Conservation (phyloP, 2,329 filamentous ascomycete species). For the Pyrenophora tritici-repentis region DNA sequence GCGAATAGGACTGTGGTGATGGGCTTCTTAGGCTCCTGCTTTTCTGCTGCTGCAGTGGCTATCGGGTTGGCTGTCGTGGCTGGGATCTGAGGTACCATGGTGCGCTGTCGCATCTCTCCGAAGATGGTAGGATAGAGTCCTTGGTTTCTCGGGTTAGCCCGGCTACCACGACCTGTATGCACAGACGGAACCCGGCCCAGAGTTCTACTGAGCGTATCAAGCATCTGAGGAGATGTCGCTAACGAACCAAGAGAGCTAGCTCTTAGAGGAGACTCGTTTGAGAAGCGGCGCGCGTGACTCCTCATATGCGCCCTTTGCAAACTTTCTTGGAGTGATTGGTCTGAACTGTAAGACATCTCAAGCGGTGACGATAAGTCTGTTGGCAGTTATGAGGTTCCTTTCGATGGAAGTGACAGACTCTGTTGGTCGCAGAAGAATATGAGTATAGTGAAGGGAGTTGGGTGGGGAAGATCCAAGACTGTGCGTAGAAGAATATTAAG, state of each 20-base stretch:
- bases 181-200: neutral
- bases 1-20: conserved; percentile 14
- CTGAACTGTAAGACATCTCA: conserved; percentile 13
- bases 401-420: too few relatives aligned
- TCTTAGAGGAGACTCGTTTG: neutral
- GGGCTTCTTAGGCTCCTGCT: neutral
- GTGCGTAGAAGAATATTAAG: too few relatives aligned
- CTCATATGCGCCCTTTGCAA: too few relatives aligned
- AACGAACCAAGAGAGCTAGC: neutral
- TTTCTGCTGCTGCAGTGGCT: neutral
- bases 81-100: neutral
- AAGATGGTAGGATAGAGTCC: too few relatives aligned
- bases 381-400: neutral
- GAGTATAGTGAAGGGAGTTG: too few relatives aligned
- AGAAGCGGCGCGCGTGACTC: neutral
- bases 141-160: too few relatives aligned
- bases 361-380: conserved; percentile 7
- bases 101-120: too few relatives aligned
- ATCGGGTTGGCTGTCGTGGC: neutral
- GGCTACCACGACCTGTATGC: neutral
- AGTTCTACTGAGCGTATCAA: neutral
- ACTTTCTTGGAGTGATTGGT: too few relatives aligned
- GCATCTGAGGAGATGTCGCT: too few relatives aligned
- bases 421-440: too few relatives aligned
- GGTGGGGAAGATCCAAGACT: too few relatives aligned